These are phyloP conservation scores for Metschnikowia bowlesiae DNA, from an alignment of 805 yeast species.

Conservation along the genomic window DNA sequence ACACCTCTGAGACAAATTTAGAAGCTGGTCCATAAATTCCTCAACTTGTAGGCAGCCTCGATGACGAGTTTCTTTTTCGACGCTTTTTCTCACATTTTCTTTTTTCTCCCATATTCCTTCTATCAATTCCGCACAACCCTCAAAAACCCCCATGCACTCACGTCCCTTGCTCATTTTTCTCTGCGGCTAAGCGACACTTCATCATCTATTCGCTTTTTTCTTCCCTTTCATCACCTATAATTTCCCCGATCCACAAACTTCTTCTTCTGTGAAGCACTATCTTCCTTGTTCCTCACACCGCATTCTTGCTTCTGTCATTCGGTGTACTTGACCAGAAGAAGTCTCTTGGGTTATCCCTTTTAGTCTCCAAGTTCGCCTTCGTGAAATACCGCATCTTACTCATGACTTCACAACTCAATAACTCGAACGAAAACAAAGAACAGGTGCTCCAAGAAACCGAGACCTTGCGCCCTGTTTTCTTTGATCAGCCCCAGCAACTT, in stretches of 20 bases:
- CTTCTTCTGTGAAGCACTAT: not conserved
- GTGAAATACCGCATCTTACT: not conserved
- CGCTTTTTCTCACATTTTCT: not conserved
- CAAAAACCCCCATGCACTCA: conserved; percentile 1
- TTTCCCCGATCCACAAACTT: conserved; percentile 1
- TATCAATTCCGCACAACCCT: conserved; percentile 5
- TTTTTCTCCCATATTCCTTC: not conserved
- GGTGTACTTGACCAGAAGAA: not conserved
- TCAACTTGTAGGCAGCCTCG: not conserved
- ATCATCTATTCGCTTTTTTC: not conserved
- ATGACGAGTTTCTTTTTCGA: conserved; percentile 3
- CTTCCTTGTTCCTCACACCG: not conserved
- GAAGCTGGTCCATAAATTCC: not conserved
- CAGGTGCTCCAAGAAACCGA: conserved; percentile 28
- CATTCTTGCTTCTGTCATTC: not conserved
- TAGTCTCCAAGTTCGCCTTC: conserved; percentile 1
- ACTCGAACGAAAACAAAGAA: conserved; percentile 28
- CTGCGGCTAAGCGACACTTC: conserved; percentile 1
- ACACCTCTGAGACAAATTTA: not conserved
- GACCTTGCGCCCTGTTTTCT: conserved; percentile 31
- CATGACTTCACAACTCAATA: conserved; percentile 31
- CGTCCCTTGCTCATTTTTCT: conserved; percentile 4
- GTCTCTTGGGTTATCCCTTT: not conserved
- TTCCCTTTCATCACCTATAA: not conserved
- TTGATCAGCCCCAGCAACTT: conserved; percentile 22